Evolutionary conservation across 2,329 filamentous ascomycete genomes (phyloP).

Genomic region (Shiraia sp.): DNA sequence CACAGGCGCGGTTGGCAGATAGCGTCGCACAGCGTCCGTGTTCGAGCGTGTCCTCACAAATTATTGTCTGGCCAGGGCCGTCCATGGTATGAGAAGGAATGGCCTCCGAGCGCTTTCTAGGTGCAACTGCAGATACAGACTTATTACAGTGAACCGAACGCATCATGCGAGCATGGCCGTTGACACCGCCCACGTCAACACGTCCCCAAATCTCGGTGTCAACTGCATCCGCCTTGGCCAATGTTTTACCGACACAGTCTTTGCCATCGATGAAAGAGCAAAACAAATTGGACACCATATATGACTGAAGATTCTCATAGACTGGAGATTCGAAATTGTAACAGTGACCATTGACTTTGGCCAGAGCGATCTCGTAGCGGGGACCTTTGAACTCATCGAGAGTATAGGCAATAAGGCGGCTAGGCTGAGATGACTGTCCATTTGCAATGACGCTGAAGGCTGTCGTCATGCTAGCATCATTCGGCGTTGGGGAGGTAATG

Average conservation of each 20-base stretch:
- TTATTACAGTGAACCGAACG: background rate
- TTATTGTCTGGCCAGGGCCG: background rate
- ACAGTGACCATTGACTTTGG: background rate
- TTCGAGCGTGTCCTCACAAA: constrained; percentile 1
- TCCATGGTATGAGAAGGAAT: background rate
- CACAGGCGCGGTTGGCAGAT: background rate
- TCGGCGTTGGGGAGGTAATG: constrained; percentile 3
- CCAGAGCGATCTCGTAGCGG: background rate
- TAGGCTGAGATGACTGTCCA: background rate
- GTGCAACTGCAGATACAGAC: background rate
- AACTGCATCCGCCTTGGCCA: background rate
- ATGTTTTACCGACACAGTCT: background rate
- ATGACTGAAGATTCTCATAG: constrained; percentile 2
- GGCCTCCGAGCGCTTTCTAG: background rate
- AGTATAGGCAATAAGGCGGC: background rate
- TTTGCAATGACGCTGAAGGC: background rate
- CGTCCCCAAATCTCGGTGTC: background rate
- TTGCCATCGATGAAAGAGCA: constrained; percentile 3
- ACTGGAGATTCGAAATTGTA: constrained; percentile 1
- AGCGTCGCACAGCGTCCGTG: constrained; percentile 1
- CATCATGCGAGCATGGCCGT: background rate
- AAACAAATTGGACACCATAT: background rate
- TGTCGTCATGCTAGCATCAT: background rate
- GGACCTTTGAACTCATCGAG: background rate
- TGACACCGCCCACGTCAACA: background rate